Evolutionary conservation across 768 basidiomycete species (phyloP).

Genomic region (Gymnopilus dilepis): DNA sequence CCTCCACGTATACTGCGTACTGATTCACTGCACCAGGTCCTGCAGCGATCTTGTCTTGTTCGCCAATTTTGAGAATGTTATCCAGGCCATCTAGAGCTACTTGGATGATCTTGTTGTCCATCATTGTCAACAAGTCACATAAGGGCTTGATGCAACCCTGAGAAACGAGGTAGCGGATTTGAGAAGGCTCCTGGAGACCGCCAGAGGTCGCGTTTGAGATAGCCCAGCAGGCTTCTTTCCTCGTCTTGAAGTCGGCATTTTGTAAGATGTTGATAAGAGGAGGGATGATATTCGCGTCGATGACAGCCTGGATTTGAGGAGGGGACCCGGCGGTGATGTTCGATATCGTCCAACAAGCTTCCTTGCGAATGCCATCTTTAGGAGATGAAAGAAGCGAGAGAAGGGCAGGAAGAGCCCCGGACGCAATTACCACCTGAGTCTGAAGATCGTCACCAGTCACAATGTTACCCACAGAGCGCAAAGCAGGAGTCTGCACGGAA

Average conservation of each 20-base stretch:
- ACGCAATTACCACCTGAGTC: constrained; percentile 98
- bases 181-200: constrained; percentile 92
- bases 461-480: constrained; percentile 98
- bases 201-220: constrained; percentile 99
- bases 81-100: constrained; percentile 98
- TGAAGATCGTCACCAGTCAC: constrained; percentile 99
- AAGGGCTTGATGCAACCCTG: constrained; percentile 99
- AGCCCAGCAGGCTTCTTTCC: constrained; percentile 99
- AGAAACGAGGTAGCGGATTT: constrained; percentile 96
- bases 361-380: constrained; percentile 98
- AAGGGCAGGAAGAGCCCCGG: constrained; percentile 94
- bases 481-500: constrained; percentile 96
- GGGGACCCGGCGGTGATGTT: constrained; percentile 98
- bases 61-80: constrained; percentile 97
- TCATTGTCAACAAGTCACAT: constrained; percentile 94
- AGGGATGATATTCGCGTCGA: constrained; percentile 97
- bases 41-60: constrained; percentile 85
- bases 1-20: constrained; percentile 94
- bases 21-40: constrained; percentile 88
- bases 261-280: constrained; percentile 98
- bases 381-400: constrained; percentile 92
- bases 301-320: constrained; percentile 95
- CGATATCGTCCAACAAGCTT: constrained; percentile 99
- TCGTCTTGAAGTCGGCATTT: constrained; percentile 98
- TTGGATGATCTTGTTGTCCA: constrained; percentile 99